Evolutionary conservation across 2,329 filamentous ascomycete genomes (phyloP), one percentile per base, ranked within the genome.

Genomic region (Amesomyces nigricolor): DNA sequence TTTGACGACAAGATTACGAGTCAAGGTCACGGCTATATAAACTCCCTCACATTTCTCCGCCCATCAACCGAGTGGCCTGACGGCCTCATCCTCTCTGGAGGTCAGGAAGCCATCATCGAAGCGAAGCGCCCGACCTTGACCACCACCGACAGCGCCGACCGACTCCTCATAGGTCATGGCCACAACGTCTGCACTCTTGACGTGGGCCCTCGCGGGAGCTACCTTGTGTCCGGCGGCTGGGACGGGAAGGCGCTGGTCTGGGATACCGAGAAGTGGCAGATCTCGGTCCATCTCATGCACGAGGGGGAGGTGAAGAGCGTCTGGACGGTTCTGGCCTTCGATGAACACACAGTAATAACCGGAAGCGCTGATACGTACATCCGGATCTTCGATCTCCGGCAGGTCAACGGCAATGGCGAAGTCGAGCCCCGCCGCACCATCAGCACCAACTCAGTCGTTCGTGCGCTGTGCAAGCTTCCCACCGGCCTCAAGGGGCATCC

Each of bases 91-190:
- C 78, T 95, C 7, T 94, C 91, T 0, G 91, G 89, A 61, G 94
- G 94, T 56, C 89, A 92, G 67, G 94, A 97, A 67, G 87, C 89
- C 32, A 88, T 97, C 61, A 92, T 99, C 65, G 92, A 97, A 69
- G 89, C 95, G 47, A 86, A 91, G 66, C 82, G 86, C 59, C 87
- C 89, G 5, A 79, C 77, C 10, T 81, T 85, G 50, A 71, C 78
- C 26, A 76, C 86, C 1, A 79, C 85, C 32, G 87, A 91, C 62
- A 87, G 92, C 71, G 89, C 92, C 8, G 89, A 96, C 63, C 87
- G 89, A 19, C 78, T 97, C 59, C 79, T 99, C 9, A 76, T 96
- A 49, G 92, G 94, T 11, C 94, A 99, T 68, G 79, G 82, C 17
- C 82, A 88, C 69, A 97, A 97, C 65, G 85, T 99, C 45, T 96